Evolutionary conservation across 108 stramenopile species (phyloP).

Genomic region (Skeletonema potamos): DNA sequence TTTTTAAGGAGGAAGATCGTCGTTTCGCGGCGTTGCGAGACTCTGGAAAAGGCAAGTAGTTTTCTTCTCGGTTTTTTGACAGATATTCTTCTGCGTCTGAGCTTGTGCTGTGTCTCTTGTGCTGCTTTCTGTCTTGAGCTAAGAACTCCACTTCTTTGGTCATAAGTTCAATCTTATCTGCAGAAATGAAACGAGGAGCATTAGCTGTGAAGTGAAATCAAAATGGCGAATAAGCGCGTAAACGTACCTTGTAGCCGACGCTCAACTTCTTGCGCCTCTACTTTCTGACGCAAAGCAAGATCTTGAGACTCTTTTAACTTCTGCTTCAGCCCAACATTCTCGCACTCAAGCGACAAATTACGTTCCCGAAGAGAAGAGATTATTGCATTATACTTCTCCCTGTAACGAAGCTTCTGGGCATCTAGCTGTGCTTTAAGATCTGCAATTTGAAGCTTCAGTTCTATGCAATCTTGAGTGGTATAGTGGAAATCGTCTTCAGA

Average conservation of each 20-base stretch:
- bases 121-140: neutral
- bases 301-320: neutral
- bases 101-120: neutral
- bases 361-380: neutral
- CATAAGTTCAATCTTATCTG: neutral
- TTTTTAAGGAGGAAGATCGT: neutral
- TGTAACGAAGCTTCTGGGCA: neutral
- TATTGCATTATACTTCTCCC: neutral
- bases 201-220: neutral
- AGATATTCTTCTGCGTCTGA: neutral
- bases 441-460: slow-evolving; percentile 6
- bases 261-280: neutral
- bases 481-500: neutral
- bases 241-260: neutral
- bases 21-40: neutral
- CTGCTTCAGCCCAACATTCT: neutral
- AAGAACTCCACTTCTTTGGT: neutral
- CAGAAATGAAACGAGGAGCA: neutral
- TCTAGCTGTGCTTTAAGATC: slow-evolving; percentile 17
- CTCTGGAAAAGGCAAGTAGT: neutral
- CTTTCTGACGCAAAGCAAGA: neutral
- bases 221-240: neutral
- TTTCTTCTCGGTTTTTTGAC: neutral
- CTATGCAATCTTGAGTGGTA: neutral
- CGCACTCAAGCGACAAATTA: neutral